phyloP scores from a whole-genome alignment of 257 asterid genomes.

The Galeopsis tetrahit region DNA sequence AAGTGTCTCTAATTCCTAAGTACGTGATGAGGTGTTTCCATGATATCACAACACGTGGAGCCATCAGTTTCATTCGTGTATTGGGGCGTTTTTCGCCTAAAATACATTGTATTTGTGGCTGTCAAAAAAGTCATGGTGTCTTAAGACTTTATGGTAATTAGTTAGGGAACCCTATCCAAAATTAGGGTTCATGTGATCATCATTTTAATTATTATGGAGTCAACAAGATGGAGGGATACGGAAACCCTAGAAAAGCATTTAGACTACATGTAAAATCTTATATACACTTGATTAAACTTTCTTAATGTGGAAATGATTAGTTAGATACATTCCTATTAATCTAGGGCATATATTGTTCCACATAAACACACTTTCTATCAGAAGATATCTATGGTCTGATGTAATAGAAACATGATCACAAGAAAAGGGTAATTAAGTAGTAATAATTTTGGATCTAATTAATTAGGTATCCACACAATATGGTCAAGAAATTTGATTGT shows the following conservation, averaged over 20 bases:
- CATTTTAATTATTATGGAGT: conserved; percentile 20
- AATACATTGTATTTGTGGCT: conserved; percentile 13
- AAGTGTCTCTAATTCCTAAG: background rate
- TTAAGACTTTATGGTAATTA: background rate
- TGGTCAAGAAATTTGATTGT: too few species aligned
- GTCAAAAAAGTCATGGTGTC: background rate
- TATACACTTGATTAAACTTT: conserved; percentile 22
- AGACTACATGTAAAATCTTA: background rate
- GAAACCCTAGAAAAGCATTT: background rate
- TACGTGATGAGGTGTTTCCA: conserved; percentile 8
- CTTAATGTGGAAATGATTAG: conserved; percentile 24
- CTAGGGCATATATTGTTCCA: conserved; percentile 19
- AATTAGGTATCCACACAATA: too few species aligned
- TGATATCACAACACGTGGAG: conserved; percentile 21
- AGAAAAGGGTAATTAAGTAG: too few species aligned
- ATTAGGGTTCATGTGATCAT: conserved; percentile 12
- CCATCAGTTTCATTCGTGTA: background rate
- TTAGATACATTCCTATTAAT: conserved; percentile 21
- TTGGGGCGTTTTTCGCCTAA: background rate
- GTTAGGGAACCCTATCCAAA: conserved; percentile 1
- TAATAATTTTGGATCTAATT: too few species aligned
- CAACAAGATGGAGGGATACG: background rate
- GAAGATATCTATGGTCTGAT: conserved; percentile 20
- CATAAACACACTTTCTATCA: conserved; percentile 14
- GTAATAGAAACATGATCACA: conserved; percentile 9